Evolutionary conservation across 495 filamentous ascomycete species (phyloP), one percentile per base, ranked within the genome.

Genomic region (Pseudevernia furfuracea): DNA sequence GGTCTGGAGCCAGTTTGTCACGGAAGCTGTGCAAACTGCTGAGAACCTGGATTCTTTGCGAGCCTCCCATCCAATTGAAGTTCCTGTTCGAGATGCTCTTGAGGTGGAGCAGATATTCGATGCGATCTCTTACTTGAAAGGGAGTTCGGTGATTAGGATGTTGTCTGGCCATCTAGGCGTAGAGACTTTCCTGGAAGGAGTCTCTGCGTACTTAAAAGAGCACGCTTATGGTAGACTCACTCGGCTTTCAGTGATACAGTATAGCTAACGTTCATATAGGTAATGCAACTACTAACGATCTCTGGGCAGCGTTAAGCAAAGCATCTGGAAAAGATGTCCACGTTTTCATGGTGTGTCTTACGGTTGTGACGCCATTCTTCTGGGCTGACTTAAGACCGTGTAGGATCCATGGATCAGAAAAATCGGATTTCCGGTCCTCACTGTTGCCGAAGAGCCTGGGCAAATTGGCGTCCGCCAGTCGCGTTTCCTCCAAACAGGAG

Each of bases 71-170:
- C 89, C 94, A 10, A 96, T 98, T 65, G 92, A 97, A 73, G 93
- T 97, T 17, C 89, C 90, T 0, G 92, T 97, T 36, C 84, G 82
- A 68, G 90, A 93, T 70, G 92, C 90, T 25, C 82, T 96, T 3
- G 92, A 97, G 68, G 66, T 68, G 9, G 92, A 97, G 74, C 93
- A 97, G 70, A 94, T 96, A 65, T 97, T 97, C 73, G 93, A 97
- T 74, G 84, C 87, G 71, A 96, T 97, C 74, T 94, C 89, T 74
- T 98, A 98, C 73, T 80, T 91, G 55, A 98, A 98, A 75, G 94
- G 94, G 53, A 94, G 90, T 75, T 94, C 91, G 34, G 89, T 93
- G 59, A 94, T 98, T 72, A 86, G 94, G 68, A 97, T 97, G 94
- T 76, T 98, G 64, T 90, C 89, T 57, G 83, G 84, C 61, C 88